Base-by-base conservation (phyloP, 2,329 filamentous ascomycete genomes). In the Colletotrichum chlorophyti region DNA sequence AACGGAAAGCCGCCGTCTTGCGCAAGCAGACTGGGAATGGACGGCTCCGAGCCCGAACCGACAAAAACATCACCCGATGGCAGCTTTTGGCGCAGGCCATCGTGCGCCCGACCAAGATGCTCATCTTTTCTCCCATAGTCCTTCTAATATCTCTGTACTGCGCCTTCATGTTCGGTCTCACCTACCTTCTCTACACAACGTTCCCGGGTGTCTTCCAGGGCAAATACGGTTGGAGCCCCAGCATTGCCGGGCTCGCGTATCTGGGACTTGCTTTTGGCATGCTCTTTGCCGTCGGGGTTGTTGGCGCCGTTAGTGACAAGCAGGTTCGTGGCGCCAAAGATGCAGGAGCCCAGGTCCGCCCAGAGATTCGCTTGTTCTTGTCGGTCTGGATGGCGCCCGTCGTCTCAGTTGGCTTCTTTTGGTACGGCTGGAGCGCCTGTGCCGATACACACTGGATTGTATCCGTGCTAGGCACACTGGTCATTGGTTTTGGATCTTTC, bases 371-470 rank as follows among this genome's bases (percentile, higher is more conserved):
- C 5, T 40, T 53, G n/a, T 11, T 49, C n/a, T 17, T 32, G 12
- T 26, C 45, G 10, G 47, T 34, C 12, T 26, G 50, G 47, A 24
- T 29, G 35, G 17, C 40, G 15, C 49, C 49, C 3, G 29, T 45
- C n/a, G 49, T 53, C 7, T 41, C 32, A 0, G 64, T 79, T 3
- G 79, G 82, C 0, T 73, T 87, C 0, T 79, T 86, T 58, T 76
- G 80, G 66, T 87, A 87, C 65, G 84, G 84, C 37, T 87, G 85
- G 84, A 73, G 76, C 2, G 79, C 82, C 0, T 71, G 85, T 14
- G 74, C 77, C 29, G 65, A 76, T 0, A 71, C 74, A 0, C 82
- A 84, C 63, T 88, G 83, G 83, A 83, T 87, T 38, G 73, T 84
- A 6, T 84, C 85, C 1, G 85, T 87, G 47, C 77, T 87, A 31